A percentile compares a stretch with the other conserved stretches of the same genome.
Conservation (phyloP, 768 basidiomycete genomes). For the Lyophyllum semitale region DNA sequence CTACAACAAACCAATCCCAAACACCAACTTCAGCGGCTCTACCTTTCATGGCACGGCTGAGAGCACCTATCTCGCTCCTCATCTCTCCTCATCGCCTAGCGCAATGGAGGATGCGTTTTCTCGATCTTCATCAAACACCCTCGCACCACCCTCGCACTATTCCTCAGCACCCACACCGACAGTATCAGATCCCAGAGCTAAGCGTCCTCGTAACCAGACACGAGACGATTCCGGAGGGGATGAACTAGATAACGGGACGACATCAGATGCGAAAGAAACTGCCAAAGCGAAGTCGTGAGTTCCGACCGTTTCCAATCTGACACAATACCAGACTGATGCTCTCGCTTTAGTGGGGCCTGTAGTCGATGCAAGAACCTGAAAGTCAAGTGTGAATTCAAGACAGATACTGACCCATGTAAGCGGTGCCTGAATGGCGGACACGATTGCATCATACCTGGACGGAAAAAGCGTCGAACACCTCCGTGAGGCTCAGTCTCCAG, state of each 20-base stretch:
- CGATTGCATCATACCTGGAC: conserved; percentile 81
- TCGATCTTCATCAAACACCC: conserved; percentile 7
- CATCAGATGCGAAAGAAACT: conserved; percentile 35
- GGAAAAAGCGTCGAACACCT: conserved; percentile 76
- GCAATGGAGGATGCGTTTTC: conserved; percentile 28
- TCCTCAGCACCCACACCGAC: conserved; percentile 14
- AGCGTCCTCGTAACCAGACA: conserved; percentile 34
- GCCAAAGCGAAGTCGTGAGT: conserved; percentile 48
- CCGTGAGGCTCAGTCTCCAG: conserved; percentile 51
- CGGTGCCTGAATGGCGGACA: conserved; percentile 71
- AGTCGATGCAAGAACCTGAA: conserved; percentile 67
- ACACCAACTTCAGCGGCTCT: conserved; percentile 11
- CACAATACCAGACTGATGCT: conserved; percentile 6
- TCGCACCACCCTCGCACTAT: conserved; percentile 21
- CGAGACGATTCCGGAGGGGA: conserved; percentile 35
- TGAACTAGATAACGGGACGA: conserved; percentile 35
- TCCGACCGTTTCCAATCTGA: not conserved
- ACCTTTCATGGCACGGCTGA: conserved; percentile 12
- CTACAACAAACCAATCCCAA: conserved; percentile 11
- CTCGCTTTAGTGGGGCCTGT: conserved; percentile 53
- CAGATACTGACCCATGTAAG: conserved; percentile 73
- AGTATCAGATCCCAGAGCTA: conserved; percentile 27
- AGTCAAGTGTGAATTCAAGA: conserved; percentile 78
- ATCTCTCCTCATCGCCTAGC: conserved; percentile 24
- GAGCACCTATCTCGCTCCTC: not conserved